Base-by-base conservation (phyloP, 1,284 basidiomycete species). In the Ganoderma boninense region DNA sequence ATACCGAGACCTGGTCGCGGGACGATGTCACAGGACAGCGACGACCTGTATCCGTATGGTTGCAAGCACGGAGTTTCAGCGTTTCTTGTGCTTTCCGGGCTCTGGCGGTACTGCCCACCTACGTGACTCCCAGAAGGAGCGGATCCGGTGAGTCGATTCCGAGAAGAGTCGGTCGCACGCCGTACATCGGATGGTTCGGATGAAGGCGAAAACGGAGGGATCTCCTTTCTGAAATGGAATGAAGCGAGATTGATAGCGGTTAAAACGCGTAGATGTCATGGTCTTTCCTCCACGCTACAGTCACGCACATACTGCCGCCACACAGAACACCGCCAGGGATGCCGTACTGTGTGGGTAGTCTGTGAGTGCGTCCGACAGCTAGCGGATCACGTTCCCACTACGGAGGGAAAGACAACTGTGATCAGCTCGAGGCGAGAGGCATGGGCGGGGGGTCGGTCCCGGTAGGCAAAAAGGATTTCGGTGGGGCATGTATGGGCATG, bases 331-430 rank as follows among this genome's bases (percentile, higher is more conserved):
- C 49, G 40, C 38, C 64, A 62, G 57, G 29, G 65, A 67, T 68
- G 69, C 67, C 69, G 67, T 66, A 70, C 62, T 64, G 46, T 43
- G 66, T 62, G 54, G 35, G 26, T 68, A 46, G 35, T 38, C 46
- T 66, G 72, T 56, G 65, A 60, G 64, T 29, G 14, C 43, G 52
- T 71, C 73, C 73, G 73, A 71, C 66, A 38, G 29, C 38, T 57
- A 67, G 70, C 73, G 71, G 73, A 72, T 72, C 73, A 74, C 67
- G 65, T n/a, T 29, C 18, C 57, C 54, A 65, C 40, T 59, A 61
- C 49, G 23, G 64, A 68, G 43, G 43, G 43, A 26, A 65, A 64
- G 52, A 64, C 32, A 49, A 16, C 38, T 64, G 66, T 29, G 63
- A 64, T 66, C 66, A 65, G 57, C 26, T 23, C 43, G 65, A 65